These are phyloP conservation scores for Zasmidium cellare DNA, from an alignment of 2,329 filamentous ascomycete species.

Conservation along the genomic window DNA sequence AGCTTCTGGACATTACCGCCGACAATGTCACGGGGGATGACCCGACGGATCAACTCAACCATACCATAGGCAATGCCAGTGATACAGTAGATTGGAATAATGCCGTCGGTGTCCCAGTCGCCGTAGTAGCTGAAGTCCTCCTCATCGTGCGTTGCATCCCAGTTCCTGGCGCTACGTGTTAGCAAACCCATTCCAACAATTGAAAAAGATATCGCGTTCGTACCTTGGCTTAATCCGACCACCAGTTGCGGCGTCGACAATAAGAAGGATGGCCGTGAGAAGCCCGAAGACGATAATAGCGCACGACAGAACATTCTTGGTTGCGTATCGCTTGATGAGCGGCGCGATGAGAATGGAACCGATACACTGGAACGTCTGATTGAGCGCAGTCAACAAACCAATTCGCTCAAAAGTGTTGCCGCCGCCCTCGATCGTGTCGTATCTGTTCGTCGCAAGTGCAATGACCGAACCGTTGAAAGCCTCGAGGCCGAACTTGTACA, in stretches of 20 bases:
- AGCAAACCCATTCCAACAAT: no score
- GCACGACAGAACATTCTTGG: slow-evolving; percentile 8
- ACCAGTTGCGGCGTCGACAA: slow-evolving; percentile 9
- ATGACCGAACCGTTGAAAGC: slow-evolving; percentile 14
- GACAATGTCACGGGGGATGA: slow-evolving; percentile 9
- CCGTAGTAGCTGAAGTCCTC: slow-evolving; percentile 12
- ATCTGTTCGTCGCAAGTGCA: slow-evolving; percentile 9
- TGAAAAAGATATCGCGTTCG: neutral
- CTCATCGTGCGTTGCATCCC: neutral
- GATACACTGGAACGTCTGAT: slow-evolving; percentile 8
- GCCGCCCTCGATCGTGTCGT: neutral
- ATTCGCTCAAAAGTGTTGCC: neutral
- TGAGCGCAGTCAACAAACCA: slow-evolving; percentile 8
- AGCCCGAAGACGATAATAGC: slow-evolving; percentile 9
- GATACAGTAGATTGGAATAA: slow-evolving; percentile 11
- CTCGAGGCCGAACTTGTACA: slow-evolving; percentile 13
- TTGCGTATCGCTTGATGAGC: slow-evolving; percentile 3
- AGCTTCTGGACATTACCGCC: slow-evolving; percentile 10
- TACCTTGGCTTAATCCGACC: slow-evolving; percentile 7
- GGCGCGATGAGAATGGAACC: slow-evolving; percentile 10
- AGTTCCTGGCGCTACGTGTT: neutral
- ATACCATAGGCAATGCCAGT: slow-evolving; percentile 10
- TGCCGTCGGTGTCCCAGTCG: slow-evolving; percentile 9
- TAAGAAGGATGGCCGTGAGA: slow-evolving; percentile 10
- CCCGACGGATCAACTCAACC: slow-evolving; percentile 12